Conservation (phyloP, 2,329 filamentous ascomycete genomes). For the Stemphylium vesicarium region DNA sequence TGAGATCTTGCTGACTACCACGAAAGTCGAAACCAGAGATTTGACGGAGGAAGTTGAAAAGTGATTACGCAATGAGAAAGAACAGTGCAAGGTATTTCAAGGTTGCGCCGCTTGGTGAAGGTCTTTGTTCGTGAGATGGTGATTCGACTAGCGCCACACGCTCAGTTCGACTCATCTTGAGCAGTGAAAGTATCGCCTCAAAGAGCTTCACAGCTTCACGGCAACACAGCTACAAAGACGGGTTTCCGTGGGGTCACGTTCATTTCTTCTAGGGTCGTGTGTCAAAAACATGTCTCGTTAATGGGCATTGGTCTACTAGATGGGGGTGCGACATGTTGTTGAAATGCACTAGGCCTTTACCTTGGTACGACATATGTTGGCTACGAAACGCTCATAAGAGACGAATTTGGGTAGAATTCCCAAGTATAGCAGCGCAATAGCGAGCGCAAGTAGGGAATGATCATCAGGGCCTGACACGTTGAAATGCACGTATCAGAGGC, state of each 20-base stretch:
- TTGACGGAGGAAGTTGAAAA: neutral
- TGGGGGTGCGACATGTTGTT: neutral
- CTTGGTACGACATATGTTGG: neutral
- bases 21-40: neutral
- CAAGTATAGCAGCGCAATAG: neutral
- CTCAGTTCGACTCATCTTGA: constrained; percentile 23
- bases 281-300: neutral
- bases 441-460: constrained; percentile 6
- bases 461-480: constrained; percentile 10
- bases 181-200: neutral
- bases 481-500: neutral
- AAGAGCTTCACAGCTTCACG: neutral
- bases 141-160: neutral
- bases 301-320: neutral
- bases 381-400: neutral
- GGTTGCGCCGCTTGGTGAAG: neutral
- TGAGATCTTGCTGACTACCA: neutral
- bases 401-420: neutral
- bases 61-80: neutral
- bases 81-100: neutral
- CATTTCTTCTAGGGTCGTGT: neutral
- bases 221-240: neutral
- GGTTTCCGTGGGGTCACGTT: neutral
- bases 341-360: neutral
- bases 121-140: neutral